Base-by-base conservation (phyloP, 2,329 filamentous ascomycete species). In the Aspergillus alliaceus region DNA sequence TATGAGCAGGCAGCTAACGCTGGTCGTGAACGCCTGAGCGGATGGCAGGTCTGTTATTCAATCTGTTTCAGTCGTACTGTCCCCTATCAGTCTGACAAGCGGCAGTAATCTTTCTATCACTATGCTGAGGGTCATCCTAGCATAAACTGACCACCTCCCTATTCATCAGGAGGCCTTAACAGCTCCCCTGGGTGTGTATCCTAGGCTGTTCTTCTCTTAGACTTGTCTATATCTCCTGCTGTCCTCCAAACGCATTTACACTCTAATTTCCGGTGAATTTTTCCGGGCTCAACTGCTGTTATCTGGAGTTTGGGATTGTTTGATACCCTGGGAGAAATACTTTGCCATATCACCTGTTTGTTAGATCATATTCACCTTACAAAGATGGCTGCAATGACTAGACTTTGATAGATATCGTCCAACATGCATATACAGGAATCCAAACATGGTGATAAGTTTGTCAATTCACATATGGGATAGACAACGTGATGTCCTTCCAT, bases 301-400 rank as follows among this genome's bases (percentile, higher is more conserved):
- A 51, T 58, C 32, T 53, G 64, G 64, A 63, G 62, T 66, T 67
- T 59, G 58, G 62, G 60, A 62, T 51, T 63, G 57, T 52, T 66
- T 62, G 64, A 66, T 67, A 67, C 65, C 64, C 64, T 59, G 59
- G 64, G 59, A 60, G 48, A 56, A 51, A 63, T 62, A 61, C 57
- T 61, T 48, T 31, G 57, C 47, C 50, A 56, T 60, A 42, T 57
- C 48, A 25, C 27, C 54, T 56, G 42, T 31, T 55, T 53, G 53
- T 52, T 44, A 54, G 31, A 53, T 54, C 54, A 39, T 54, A 51
- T 60, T 58, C 46, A 44, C 29, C 50, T 39, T 56, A 57, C 57
- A 58, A 35, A 50, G 53, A 49, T 57, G 40, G 35, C 54, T 46
- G 46, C 24, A 46, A 53, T 51, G 39, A 44, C 51, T 61, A 58